Evolutionary conservation across 345 rosid genomes (phyloP).

Genomic region (Aquilaria malaccensis): DNA sequence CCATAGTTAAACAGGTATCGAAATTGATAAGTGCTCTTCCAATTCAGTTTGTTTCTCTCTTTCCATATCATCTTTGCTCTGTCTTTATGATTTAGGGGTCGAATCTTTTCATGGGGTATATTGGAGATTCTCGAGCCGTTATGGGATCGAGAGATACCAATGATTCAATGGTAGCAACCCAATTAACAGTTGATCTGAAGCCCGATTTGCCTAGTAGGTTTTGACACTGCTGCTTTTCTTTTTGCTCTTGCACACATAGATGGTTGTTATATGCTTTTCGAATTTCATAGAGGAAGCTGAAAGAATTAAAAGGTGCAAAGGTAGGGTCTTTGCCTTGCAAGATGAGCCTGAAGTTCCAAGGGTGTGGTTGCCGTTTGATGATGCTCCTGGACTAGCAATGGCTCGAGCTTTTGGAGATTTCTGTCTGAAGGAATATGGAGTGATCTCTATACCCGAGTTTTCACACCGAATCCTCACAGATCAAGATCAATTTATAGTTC

Average conservation of each 20-base stretch:
- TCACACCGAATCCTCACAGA: constrained; percentile 82
- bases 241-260: not conserved
- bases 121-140: constrained; percentile 97
- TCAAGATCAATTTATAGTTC: constrained; percentile 86
- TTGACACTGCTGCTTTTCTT: not conserved
- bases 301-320: constrained; percentile 92
- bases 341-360: constrained; percentile 98
- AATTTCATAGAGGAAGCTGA: constrained; percentile 78
- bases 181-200: constrained; percentile 93
- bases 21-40: constrained; percentile 1
- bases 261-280: constrained; percentile 8
- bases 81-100: constrained; percentile 53
- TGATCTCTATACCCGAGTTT: constrained; percentile 88
- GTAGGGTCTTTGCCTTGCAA: constrained; percentile 95
- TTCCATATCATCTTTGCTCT: constrained; percentile 10
- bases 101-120: constrained; percentile 89
- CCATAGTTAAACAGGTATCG: constrained; percentile 81
- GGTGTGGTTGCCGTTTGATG: constrained; percentile 99
- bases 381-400: constrained; percentile 99
- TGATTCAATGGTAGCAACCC: constrained; percentile 76
- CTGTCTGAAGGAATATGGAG: constrained; percentile 98
- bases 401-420: constrained; percentile 99
- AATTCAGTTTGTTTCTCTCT: constrained; percentile 4
- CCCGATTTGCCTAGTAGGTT: constrained; percentile 95
- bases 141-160: constrained; percentile 83